phyloP scores from a whole-genome alignment of 2,329 filamentous ascomycete species.

The Mollisiaceae sp. region DNA sequence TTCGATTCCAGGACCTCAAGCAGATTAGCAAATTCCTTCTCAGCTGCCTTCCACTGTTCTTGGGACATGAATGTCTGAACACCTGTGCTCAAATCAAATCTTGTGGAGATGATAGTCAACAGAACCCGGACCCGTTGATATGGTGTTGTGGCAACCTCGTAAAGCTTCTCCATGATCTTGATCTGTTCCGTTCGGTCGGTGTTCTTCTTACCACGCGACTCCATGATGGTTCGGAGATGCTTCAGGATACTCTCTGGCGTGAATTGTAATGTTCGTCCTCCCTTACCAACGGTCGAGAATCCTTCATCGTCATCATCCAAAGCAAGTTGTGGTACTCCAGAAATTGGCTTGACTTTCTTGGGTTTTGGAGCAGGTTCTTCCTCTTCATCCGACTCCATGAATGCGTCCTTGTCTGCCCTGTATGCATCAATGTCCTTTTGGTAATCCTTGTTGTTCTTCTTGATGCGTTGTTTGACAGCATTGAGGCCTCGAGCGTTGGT shows the following conservation, averaged over 20 bases:
- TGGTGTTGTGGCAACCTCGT: constrained; percentile 85
- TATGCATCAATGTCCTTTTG: constrained; percentile 86
- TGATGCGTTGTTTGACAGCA: constrained; percentile 96
- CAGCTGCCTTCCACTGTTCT: constrained; percentile 95
- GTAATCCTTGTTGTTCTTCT: constrained; percentile 98
- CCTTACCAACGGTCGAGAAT: constrained; percentile 86
- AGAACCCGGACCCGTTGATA: constrained; percentile 96
- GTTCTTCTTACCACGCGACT: constrained; percentile 98
- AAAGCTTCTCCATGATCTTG: constrained; percentile 93
- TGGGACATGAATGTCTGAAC: constrained; percentile 84
- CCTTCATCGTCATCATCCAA: constrained; percentile 76
- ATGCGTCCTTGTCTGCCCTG: constrained; percentile 81
- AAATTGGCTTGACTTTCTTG: constrained; percentile 57
- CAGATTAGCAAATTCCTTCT: constrained; percentile 81
- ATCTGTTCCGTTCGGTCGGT: constrained; percentile 95
- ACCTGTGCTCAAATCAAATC: constrained; percentile 89
- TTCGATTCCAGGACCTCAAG: constrained; percentile 80
- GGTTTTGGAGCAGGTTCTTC: constrained; percentile 63
- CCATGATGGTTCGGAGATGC: constrained; percentile 89
- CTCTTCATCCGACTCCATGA: constrained; percentile 84
- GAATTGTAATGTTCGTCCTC: constrained; percentile 87
- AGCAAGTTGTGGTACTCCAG: constrained; percentile 56
- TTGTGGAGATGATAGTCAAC: constrained; percentile 86
- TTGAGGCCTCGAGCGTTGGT: constrained; percentile 93
- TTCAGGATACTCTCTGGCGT: constrained; percentile 98